A percentile compares a stretch with the other conserved stretches of the same genome.
phyloP scores from a whole-genome alignment of 352 stramenopile genomes.

The Phytopythium sindhum region DNA sequence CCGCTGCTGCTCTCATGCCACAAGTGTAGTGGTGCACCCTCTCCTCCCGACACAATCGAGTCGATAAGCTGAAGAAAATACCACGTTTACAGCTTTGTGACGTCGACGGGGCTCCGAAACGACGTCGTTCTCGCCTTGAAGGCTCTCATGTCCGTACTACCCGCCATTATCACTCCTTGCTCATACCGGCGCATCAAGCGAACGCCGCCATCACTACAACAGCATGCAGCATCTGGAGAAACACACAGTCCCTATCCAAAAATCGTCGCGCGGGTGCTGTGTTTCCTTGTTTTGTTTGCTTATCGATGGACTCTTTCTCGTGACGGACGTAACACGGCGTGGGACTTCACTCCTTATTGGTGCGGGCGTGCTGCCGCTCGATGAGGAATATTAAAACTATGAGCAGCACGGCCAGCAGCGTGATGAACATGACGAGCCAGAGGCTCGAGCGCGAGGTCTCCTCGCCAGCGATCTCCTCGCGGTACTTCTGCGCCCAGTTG shows the following conservation, averaged over 20 bases:
- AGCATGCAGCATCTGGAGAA: background rate
- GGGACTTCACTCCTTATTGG: constrained; percentile 8
- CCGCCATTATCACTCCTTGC: background rate
- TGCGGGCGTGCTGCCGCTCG: constrained; percentile 39
- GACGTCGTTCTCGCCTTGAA: background rate
- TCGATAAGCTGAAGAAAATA: constrained; percentile 12
- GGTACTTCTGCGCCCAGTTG: constrained; percentile 88
- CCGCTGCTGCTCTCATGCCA: background rate
- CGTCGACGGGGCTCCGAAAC: background rate
- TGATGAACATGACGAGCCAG: constrained; percentile 77
- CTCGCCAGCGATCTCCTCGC: constrained; percentile 72
- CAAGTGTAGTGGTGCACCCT: background rate
- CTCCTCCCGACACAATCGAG: background rate
- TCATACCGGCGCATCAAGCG: background rate
- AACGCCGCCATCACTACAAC: background rate
- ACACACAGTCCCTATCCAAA: background rate
- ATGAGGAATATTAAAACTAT: constrained; percentile 81
- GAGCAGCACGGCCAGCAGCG: constrained; percentile 60
- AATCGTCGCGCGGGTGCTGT: background rate
- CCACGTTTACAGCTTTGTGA: constrained; percentile 4
- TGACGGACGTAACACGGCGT: background rate
- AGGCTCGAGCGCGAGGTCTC: constrained; percentile 71
- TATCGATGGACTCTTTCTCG: background rate
- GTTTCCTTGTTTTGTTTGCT: background rate
- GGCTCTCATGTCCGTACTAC: background rate